Evolutionary conservation across 495 filamentous ascomycete genomes (phyloP).

Genomic region (Lepraria neglecta): DNA sequence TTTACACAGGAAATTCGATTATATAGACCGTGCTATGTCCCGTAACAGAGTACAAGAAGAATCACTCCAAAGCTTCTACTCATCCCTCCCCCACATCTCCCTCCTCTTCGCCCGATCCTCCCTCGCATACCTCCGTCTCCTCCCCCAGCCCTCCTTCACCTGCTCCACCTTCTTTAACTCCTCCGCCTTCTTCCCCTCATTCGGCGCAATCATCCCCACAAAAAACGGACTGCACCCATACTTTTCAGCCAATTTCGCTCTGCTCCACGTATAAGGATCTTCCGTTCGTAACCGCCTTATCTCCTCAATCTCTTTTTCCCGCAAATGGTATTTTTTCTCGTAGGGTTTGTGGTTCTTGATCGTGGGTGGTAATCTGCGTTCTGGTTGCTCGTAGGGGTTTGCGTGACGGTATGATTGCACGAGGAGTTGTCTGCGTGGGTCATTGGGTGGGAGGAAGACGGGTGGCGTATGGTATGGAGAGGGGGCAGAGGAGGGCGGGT

Average conservation of each 20-base stretch:
- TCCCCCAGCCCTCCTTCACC: constrained; percentile 67
- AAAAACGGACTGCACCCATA: constrained; percentile 76
- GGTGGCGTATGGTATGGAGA: constrained; percentile 79
- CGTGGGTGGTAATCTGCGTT: constrained; percentile 47
- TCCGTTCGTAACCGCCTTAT: constrained; percentile 61
- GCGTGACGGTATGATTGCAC: constrained; percentile 30
- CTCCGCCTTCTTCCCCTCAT: constrained; percentile 41
- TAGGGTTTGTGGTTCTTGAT: constrained; percentile 42
- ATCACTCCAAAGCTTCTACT: constrained; percentile 14
- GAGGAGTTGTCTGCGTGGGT: constrained; percentile 60
- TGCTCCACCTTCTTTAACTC: constrained; percentile 53
- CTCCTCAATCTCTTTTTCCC: constrained; percentile 64
- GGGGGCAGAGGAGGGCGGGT: constrained; percentile 80
- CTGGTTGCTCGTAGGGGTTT: constrained; percentile 25
- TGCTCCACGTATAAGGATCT: constrained; percentile 69
- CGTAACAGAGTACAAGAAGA: too few species aligned
- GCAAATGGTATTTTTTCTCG: constrained; percentile 74
- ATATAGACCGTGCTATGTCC: too few species aligned
- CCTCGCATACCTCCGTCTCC: constrained; percentile 59
- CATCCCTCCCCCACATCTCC: constrained; percentile 49
- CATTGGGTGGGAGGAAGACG: constrained; percentile 78
- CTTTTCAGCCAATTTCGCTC: constrained; percentile 58
- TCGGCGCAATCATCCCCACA: constrained; percentile 51
- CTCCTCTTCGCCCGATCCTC: constrained; percentile 66
- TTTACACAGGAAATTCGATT: neutral